Conservation (phyloP, 768 basidiomycete genomes). For the Thelephora aurantiotincta region DNA sequence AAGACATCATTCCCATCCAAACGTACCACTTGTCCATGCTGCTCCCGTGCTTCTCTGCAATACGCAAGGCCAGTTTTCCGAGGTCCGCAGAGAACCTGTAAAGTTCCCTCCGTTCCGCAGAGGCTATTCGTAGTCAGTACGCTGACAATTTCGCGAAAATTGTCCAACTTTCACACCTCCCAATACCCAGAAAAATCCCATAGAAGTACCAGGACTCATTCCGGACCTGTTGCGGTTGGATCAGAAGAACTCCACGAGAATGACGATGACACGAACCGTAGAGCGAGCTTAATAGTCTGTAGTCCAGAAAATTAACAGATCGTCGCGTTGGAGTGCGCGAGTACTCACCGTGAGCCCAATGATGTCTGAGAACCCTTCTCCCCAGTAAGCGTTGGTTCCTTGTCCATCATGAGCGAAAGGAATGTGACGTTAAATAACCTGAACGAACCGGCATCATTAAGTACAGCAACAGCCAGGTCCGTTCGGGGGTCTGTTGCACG, state of each 20-base stretch:
- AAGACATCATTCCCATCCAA: background rate
- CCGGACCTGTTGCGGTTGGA: constrained; percentile 30
- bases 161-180: constrained; percentile 36
- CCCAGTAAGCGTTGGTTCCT: constrained; percentile 65
- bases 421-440: background rate
- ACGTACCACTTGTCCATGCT: constrained; percentile 54
- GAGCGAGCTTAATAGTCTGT: constrained; percentile 50
- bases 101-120: constrained; percentile 45
- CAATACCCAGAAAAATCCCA: constrained; percentile 63
- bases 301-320: background rate
- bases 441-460: constrained; percentile 51
- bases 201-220: constrained; percentile 51
- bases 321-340: background rate
- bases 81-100: constrained; percentile 59
- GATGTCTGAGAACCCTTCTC: constrained; percentile 40
- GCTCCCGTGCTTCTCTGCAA: constrained; percentile 51
- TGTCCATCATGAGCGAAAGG: constrained; percentile 2
- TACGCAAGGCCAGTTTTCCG: constrained; percentile 48
- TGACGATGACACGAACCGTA: constrained; percentile 26
- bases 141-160: background rate
- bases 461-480: constrained; percentile 48
- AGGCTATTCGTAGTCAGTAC: constrained; percentile 14
- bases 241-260: background rate
- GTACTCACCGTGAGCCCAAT: constrained; percentile 49
- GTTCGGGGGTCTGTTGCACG: constrained; percentile 42